Base-by-base conservation (phyloP, 2,329 filamentous ascomycete species). In the Diaporthe nobilis region DNA sequence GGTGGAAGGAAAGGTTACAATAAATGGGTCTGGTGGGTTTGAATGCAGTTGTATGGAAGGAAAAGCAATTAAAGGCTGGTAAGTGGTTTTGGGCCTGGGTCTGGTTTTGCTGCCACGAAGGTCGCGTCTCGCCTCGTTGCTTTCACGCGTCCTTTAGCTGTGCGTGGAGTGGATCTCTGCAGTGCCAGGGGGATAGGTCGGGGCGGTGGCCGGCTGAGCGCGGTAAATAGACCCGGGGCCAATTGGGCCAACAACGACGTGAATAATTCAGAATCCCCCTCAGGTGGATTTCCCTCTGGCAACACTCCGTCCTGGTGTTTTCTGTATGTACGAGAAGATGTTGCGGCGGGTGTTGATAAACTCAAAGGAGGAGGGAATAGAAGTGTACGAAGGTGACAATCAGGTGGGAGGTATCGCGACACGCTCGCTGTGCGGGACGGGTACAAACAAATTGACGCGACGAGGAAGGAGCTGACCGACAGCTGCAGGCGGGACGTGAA, bases 101-200 rank as follows among this genome's bases (percentile, higher is more conserved):
- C 73, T 73, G 73, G 76, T 73, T 77, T 75, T 77, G 60, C 61
- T 68, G 60, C 70, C 61, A 67, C 51, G 75, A 65, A 42, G 42
- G 28, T 72, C 67, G 65, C 67, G 72, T 73, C 73, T 65, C 73
- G 75, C 73, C 65, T 70, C 47, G 61, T 65, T 9, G 65, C 65
- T 70, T 39, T 70, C 65, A 70, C 65, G 65, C 65, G 65, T 70
- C 34, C 49, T 55, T 20, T 70, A 25, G 31, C 31, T 31, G 63
- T 39, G 53, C 8, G 58, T 61, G 49, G 34, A 70, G 65, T 70
- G 65, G 65, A 70, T 70, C 49, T 70, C 53, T 53, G n/a, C 34
- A 53, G 65, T 70, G 65, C 47, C 31, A 28, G 49, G 51, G 47
- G 34, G 51, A 9, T 13, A 70, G 65, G 65, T 12, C 47, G 31